Evolutionary conservation across 1,284 basidiomycete genomes (phyloP), one percentile per base, ranked within the genome.

Genomic region (Salmacisia buchloeana): DNA sequence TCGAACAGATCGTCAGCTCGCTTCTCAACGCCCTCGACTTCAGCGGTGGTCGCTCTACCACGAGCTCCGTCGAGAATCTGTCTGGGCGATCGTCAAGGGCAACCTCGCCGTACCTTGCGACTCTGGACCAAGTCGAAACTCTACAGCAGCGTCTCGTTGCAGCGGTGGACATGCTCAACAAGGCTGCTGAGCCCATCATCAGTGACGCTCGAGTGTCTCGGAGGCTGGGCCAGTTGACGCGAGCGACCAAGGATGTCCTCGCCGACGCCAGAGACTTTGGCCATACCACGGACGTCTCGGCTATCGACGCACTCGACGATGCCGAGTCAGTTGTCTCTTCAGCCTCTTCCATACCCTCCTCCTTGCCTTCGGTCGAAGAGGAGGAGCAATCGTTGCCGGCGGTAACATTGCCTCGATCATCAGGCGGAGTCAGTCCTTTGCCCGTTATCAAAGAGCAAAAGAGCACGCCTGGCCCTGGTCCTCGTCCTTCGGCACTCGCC

Each of bases 221-320:
- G 34, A 27, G 49, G 29, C 4, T 54, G 27, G 25, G 18, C 5
- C 49, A 54, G 29, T n/a, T 54, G 13, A 54, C 49, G 23, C 49
- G 27, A 3, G 29, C 49, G 18, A 29, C 49, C 2, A 33, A 54
- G 29, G 49, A 54, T n/a, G 27, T 54, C 27, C 27, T 54, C 25
- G 49, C 49, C 6, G 49, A 54, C 21, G 49, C 49, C 3, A 54
- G 34, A n/a, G 49, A 54, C 29, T 54, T 54, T 33, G 49, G 49
- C n/a, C 25, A 33, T 2, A 54, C 27, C 25, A 25, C 49, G 6
- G 25, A 21, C 27, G 49, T 54, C 25, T 29, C 49, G 13, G 29
- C 23, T 15, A 21, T 49, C 3, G 59, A 60, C 12, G 59, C 41
- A 29, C 18, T 45, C 21, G 59, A 60, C 59, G 59, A 60, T 45